Evolutionary conservation across 2,329 filamentous ascomycete genomes (phyloP).

Genomic region (Gremmenia infestans): DNA sequence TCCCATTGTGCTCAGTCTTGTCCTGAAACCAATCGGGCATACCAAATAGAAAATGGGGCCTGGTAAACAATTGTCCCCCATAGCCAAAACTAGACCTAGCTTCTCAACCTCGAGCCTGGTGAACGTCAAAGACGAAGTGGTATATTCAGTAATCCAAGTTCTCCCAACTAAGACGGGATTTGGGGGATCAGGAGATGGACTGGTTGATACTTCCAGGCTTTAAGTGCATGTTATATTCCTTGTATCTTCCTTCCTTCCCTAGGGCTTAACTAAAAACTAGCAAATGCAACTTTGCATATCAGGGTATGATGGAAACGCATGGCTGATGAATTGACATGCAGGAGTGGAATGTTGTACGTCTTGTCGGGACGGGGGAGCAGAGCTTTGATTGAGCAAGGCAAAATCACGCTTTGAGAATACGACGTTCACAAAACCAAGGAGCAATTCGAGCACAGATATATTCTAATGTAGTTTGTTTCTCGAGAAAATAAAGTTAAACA

Average conservation of each 20-base stretch:
- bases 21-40: neutral
- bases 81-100: neutral
- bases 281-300: no score
- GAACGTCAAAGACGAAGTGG: slow-evolving; percentile 1
- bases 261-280: slow-evolving; percentile 4
- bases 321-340: slow-evolving; percentile 16
- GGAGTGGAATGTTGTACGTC: slow-evolving; percentile 15
- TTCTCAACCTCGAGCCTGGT: slow-evolving; percentile 10
- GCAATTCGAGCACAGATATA: slow-evolving; percentile 10
- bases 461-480: slow-evolving; percentile 7
- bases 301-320: slow-evolving; percentile 7
- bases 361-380: slow-evolving; percentile 16
- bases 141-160: neutral
- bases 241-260: neutral
- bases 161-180: neutral
- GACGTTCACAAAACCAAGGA: slow-evolving; percentile 21
- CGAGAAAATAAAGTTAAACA: neutral
- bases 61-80: slow-evolving; percentile 1
- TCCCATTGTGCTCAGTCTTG: no score
- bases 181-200: neutral
- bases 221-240: neutral
- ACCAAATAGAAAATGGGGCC: slow-evolving; percentile 18
- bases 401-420: slow-evolving; percentile 17
- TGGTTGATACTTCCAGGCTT: neutral
- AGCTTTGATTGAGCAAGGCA: slow-evolving; percentile 19